Evolutionary conservation across 768 basidiomycete species (phyloP), one percentile per base, ranked within the genome.

Genomic region (Leccinum arenicola): DNA sequence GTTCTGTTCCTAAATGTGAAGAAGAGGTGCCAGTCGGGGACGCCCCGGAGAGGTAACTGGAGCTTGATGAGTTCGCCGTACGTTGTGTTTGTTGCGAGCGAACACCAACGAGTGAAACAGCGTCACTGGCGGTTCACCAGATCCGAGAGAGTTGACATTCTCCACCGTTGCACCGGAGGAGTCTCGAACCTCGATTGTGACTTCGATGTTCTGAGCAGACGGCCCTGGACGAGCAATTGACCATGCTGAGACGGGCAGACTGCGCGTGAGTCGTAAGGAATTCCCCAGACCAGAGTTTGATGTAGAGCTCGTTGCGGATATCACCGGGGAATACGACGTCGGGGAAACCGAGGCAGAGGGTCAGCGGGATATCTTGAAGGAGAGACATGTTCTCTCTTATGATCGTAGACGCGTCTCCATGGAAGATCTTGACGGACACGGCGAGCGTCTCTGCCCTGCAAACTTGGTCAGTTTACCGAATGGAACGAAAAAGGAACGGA

Each of bases 281-380:
- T 62, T 94, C 90, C 40, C 93, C 96, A 56, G 87, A 89, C 95
- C 95, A 98, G 0, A 98, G 82, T 72, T 97, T 97, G 77, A 98
- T 83, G 73, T 98, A 98, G 12, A 98, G 80, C 63, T 98, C 96
- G 67, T 98, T 98, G 15, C 96, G 86, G n/a, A 85, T 75, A 61
- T 92, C 89, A 7, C 91, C 92, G 3, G 95, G 95, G 69, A 95
- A 95, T 9, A 96, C 95, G 7, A 97, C 95, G 64, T 98, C 96
- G 0, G 96, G 91, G 70, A 98, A 98, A 31, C 94, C 94, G 35
- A 98, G 85, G 3, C 93, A 89, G 12, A 89, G 76, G 2, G 94
- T 95, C 50, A 87, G 82, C 0, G 95, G 90, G 9, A 85, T 83
- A 63, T 89, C 91, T 59, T 89, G 87, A 23, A 98, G 78, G 17